Base-by-base conservation (phyloP, 2,329 filamentous ascomycete species). In the Parastagonospora nodorum region DNA sequence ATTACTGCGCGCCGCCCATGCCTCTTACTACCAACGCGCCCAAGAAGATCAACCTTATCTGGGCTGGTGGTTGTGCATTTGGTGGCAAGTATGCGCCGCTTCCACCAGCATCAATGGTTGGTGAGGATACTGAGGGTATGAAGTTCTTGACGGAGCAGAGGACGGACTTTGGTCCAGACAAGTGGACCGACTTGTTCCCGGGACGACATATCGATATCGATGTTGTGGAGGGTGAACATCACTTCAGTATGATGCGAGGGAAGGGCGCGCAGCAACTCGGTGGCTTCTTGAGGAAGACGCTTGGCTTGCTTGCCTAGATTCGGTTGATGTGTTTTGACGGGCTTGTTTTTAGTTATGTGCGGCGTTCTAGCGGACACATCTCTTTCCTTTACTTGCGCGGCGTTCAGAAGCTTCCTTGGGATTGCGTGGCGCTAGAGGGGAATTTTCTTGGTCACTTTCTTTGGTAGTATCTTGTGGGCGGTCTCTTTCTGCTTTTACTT, bases 91-190 rank as follows among this genome's bases (percentile, higher is more conserved):
- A 41, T 9, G 39, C 39, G 12, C 19, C 12, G 16, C 14, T 41
- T n/a, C 16, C 37, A 27, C 37, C 44, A 76, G 79, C 2, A 78
- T 75, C 52, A 54, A 61, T 19, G 58, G 60, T 42, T 47, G 15
- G 74, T 74, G 29, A 68, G 72, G 9, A 67, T 71, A 33, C 41
- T 12, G 65, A 72, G 8, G 77, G 76, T 52, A 79, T 81, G 77
- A 69, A 74, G 31, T 81, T 77, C 71, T 58, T 81, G 44, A 64
- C 78, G 32, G 75, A 79, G 45, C 75, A 78, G 54, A 71, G 78
- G 24, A 77, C 68, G 12, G 76, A 81, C 44, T 76, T 80, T 46
- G 76, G 77, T 3, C 71, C 75, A 5, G 77, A 78, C 52, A 74
- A 75, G 19, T 80, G 78, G 78, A 74, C 77, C 48, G 72, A 72